Conservation (phyloP, 108 stramenopile species). For the Conticribra weissflogii region DNA sequence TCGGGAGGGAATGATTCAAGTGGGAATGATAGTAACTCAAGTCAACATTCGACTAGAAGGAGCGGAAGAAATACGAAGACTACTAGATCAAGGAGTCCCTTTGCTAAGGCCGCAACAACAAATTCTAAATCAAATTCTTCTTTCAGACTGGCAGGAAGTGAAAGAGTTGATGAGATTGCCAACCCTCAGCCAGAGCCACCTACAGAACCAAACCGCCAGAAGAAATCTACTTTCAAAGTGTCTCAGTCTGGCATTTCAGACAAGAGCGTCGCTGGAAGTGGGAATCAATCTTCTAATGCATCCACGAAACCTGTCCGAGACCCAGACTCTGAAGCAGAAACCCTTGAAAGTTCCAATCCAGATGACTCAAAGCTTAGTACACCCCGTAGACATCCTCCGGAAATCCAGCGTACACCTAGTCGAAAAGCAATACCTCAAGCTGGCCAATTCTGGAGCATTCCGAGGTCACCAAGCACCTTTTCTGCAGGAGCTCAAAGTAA, state of each 20-base stretch:
- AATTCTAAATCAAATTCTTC: no score
- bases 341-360: no score
- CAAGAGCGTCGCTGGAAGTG: neutral
- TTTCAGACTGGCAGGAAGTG: neutral
- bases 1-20: slow-evolving; percentile 12
- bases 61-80: neutral
- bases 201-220: neutral
- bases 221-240: neutral
- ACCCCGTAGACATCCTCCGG: no score
- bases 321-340: neutral
- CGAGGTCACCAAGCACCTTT: neutral
- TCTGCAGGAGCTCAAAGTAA: neutral
- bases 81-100: neutral
- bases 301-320: neutral
- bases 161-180: neutral
- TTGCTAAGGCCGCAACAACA: no score
- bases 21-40: neutral
- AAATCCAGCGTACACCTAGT: no score
- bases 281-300: neutral
- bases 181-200: neutral
- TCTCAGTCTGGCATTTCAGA: neutral
- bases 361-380: no score
- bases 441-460: neutral
- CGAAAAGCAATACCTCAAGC: neutral
- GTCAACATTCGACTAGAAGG: neutral